A percentile compares a stretch with the other conserved stretches of the same genome.
phyloP scores from a whole-genome alignment of 108 stramenopile genomes.

The Stephanodiscus triporus region DNA sequence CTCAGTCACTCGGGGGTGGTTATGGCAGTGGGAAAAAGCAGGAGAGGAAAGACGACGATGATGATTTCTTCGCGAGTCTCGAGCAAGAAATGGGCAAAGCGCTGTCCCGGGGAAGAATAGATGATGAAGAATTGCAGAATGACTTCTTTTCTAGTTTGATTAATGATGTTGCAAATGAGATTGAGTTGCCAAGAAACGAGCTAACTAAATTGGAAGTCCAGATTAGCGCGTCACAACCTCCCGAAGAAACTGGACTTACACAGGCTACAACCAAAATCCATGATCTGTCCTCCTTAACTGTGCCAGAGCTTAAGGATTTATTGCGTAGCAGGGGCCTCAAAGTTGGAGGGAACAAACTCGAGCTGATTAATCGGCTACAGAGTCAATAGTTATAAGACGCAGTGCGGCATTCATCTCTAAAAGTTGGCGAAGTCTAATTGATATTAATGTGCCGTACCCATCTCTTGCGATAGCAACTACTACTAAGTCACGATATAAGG shows the following conservation, averaged over 20 bases:
- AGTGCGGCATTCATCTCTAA: background rate
- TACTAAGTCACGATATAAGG: background rate
- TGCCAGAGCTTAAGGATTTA: slow-evolving; percentile 79
- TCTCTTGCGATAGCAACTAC: background rate
- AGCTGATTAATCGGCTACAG: slow-evolving; percentile 78
- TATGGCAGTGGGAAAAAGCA: slow-evolving; percentile 10
- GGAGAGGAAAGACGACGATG: slow-evolving; percentile 38
- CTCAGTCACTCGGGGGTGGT: slow-evolving; percentile 48
- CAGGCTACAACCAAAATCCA: slow-evolving; percentile 7
- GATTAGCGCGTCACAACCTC: slow-evolving; percentile 23
- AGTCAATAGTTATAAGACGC: background rate
- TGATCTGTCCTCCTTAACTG: slow-evolving; percentile 52
- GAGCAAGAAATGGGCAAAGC: slow-evolving; percentile 55
- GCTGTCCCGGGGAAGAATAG: background rate
- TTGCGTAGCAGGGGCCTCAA: slow-evolving; percentile 71
- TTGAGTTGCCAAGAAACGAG: slow-evolving; percentile 31
- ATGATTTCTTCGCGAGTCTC: slow-evolving; percentile 76
- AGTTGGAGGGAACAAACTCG: slow-evolving; percentile 85
- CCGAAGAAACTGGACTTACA: background rate
- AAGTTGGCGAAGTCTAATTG: background rate
- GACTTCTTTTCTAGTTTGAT: slow-evolving; percentile 44
- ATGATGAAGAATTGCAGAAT: slow-evolving; percentile 15
- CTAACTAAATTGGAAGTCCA: slow-evolving; percentile 3
- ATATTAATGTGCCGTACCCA: background rate
- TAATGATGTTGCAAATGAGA: slow-evolving; percentile 40